These are phyloP conservation scores for Lachancea sp. DNA, from an alignment of 805 yeast genomes.

Conservation along the genomic window DNA sequence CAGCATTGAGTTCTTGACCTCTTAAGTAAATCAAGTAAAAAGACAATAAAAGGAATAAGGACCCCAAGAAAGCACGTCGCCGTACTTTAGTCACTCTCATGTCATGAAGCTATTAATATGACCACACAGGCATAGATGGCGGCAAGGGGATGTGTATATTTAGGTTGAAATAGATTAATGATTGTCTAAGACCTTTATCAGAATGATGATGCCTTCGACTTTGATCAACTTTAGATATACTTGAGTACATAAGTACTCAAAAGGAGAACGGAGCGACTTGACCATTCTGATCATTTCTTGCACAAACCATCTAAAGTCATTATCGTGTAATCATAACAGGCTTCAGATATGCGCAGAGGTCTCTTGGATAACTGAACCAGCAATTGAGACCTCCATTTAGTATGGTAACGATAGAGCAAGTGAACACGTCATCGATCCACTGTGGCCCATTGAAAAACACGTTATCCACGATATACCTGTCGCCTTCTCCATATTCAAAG, in stretches of 20 bases:
- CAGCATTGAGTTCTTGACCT: background rate
- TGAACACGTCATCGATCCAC: slow-evolving; percentile 21
- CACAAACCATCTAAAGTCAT: background rate
- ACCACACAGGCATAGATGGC: too few relatives aligned
- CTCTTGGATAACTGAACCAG: slow-evolving; percentile 20
- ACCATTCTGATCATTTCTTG: background rate
- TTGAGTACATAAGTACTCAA: slow-evolving; percentile 1
- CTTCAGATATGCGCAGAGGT: background rate
- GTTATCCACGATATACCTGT: slow-evolving; percentile 16
- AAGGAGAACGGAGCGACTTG: background rate
- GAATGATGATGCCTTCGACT: too few relatives aligned
- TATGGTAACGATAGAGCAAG: slow-evolving; percentile 21
- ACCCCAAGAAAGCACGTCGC: background rate
- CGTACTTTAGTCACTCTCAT: slow-evolving; percentile 2
- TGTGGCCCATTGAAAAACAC: slow-evolving; percentile 28
- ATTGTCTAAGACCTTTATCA: too few relatives aligned
- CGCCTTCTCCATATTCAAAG: slow-evolving; percentile 10
- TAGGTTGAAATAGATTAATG: too few relatives aligned
- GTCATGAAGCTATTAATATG: background rate
- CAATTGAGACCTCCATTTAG: slow-evolving; percentile 24
- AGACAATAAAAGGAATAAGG: background rate
- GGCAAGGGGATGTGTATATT: too few relatives aligned
- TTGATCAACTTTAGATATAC: too few relatives aligned
- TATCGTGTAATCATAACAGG: background rate
- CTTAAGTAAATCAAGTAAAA: background rate